These are phyloP conservation scores for Odontarrhena argentea DNA, from an alignment of 345 rosid genomes.

Conservation along the genomic window DNA sequence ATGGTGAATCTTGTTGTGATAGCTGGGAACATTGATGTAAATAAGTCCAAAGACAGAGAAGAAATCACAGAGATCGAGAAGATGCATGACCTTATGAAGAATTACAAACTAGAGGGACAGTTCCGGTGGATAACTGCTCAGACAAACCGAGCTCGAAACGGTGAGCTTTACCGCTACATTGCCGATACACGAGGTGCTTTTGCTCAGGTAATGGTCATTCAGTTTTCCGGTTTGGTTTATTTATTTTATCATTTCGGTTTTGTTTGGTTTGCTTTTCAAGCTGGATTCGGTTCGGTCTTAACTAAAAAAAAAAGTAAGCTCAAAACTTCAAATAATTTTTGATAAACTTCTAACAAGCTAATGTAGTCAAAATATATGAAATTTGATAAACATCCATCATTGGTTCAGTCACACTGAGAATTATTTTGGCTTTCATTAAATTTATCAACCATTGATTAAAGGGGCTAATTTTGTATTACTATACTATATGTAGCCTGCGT, in stretches of 20 bases:
- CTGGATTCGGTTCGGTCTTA: background rate
- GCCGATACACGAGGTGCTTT: constrained; percentile 88
- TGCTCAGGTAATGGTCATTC: constrained; percentile 64
- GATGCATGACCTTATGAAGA: constrained; percentile 71
- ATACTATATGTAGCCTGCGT: constrained; percentile 70
- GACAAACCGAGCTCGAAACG: constrained; percentile 93
- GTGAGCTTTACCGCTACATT: constrained; percentile 90
- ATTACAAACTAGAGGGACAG: constrained; percentile 74
- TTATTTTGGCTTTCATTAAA: background rate
- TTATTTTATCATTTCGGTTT: background rate
- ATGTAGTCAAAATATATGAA: too few species aligned
- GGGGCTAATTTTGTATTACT: background rate
- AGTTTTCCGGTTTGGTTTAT: background rate
- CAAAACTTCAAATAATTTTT: background rate
- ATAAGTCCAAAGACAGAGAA: constrained; percentile 87
- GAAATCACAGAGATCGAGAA: constrained; percentile 93
- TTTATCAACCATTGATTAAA: background rate
- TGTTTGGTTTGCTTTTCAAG: background rate
- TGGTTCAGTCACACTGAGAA: too few species aligned
- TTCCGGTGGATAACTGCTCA: constrained; percentile 91
- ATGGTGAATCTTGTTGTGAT: constrained; percentile 85
- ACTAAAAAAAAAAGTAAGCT: background rate
- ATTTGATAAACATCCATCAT: too few species aligned
- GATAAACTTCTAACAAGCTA: background rate
- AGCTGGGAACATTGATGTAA: constrained; percentile 84